Percentiles rank a stretch among this genome's conserved stretches.
Conservation (phyloP, 768 basidiomycete species). For the Boletus subcaerulescens region DNA sequence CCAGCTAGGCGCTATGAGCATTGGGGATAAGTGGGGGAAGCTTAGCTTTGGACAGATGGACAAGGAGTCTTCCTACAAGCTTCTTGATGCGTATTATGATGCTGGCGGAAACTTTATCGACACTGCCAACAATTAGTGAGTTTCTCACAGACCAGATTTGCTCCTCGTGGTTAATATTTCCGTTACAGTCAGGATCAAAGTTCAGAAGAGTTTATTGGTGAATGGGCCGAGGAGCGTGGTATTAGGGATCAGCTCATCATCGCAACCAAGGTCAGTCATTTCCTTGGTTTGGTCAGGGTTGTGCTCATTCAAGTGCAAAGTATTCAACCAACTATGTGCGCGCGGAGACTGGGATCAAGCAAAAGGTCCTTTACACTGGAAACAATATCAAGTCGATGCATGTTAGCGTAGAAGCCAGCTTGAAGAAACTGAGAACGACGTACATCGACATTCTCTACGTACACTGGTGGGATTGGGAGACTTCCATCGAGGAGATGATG, state of each 20-base stretch:
- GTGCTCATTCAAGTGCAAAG: slow-evolving; percentile 15
- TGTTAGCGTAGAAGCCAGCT: slow-evolving; percentile 32
- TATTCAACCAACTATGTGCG: slow-evolving; percentile 24
- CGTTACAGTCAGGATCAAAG: slow-evolving; percentile 45
- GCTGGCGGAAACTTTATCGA: slow-evolving; percentile 50
- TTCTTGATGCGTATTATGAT: slow-evolving; percentile 44
- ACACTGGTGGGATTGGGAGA: slow-evolving; percentile 51
- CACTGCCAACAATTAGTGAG: slow-evolving; percentile 46
- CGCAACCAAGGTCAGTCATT: slow-evolving; percentile 36
- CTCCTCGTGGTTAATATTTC: not conserved
- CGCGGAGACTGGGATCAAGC: slow-evolving; percentile 12
- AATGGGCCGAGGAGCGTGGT: slow-evolving; percentile 44
- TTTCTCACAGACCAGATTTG: not conserved
- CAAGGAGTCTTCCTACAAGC: slow-evolving; percentile 43
- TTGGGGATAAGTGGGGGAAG: slow-evolving; percentile 38
- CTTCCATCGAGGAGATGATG: slow-evolving; percentile 47
- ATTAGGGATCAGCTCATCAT: slow-evolving; percentile 46
- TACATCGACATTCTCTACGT: slow-evolving; percentile 59
- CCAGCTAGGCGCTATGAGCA: slow-evolving; percentile 42
- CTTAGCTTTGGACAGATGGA: slow-evolving; percentile 37
- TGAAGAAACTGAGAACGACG: slow-evolving; percentile 53
- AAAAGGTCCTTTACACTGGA: slow-evolving; percentile 32
- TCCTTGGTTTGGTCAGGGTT: not conserved
- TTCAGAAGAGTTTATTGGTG: slow-evolving; percentile 54
- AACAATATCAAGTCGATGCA: slow-evolving; percentile 38